A percentile compares a stretch with the other conserved stretches of the same genome.
phyloP scores from a whole-genome alignment of 805 yeast genomes.

The Priceomyces haplophilus region DNA sequence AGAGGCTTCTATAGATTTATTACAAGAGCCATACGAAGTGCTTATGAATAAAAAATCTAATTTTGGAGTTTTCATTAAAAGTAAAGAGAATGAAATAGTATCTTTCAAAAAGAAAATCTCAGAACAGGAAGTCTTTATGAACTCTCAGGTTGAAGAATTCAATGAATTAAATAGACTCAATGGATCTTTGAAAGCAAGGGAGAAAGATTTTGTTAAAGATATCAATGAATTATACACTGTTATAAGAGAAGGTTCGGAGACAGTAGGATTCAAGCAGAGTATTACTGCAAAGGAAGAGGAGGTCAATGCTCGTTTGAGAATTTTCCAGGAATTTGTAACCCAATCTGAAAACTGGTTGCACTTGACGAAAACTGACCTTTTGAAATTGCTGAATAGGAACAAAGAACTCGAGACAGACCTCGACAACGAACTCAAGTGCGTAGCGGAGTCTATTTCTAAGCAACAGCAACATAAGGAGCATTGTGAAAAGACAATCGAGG shows the following conservation, averaged over 20 bases:
- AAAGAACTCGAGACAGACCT: slow-evolving; percentile 2
- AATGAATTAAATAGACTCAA: slow-evolving; percentile 42
- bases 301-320: slow-evolving; percentile 5
- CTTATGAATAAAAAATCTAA: slow-evolving; percentile 28
- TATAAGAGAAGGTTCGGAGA: background rate
- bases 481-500: slow-evolving; percentile 37
- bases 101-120: slow-evolving; percentile 10
- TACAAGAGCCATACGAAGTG: slow-evolving; percentile 40
- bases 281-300: background rate
- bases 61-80: slow-evolving; percentile 21
- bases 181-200: slow-evolving; percentile 54
- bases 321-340: background rate
- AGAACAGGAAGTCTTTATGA: slow-evolving; percentile 17
- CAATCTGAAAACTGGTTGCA: slow-evolving; percentile 1
- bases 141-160: background rate
- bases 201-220: slow-evolving; percentile 27
- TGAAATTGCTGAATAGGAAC: slow-evolving; percentile 3
- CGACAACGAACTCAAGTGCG: background rate
- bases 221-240: slow-evolving; percentile 15
- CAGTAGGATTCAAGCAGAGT: background rate
- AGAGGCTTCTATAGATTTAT: slow-evolving; percentile 40
- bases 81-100: slow-evolving; percentile 15
- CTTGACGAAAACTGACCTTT: background rate
- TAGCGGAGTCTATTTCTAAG: slow-evolving; percentile 27
- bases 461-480: slow-evolving; percentile 45